Evolutionary conservation across 2,329 filamentous ascomycete species (phyloP).

Genomic region (Blastomyces percursus): DNA sequence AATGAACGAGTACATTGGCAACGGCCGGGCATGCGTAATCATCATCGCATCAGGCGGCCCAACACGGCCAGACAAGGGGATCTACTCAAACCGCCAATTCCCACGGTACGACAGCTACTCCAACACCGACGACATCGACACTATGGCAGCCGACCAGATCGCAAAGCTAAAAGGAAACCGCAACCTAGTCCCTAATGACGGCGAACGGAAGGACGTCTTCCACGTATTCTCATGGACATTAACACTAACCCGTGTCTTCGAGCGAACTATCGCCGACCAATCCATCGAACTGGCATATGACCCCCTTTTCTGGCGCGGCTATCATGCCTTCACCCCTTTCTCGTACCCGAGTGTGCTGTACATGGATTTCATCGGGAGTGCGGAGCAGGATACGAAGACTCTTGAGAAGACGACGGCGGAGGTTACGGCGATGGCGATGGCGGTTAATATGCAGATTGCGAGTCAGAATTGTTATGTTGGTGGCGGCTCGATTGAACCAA

Average conservation of each 20-base stretch:
- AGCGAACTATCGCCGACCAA: constrained; percentile 7
- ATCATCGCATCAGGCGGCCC: constrained; percentile 23
- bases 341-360: constrained; percentile 13
- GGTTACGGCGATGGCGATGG: constrained; percentile 11
- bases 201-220: constrained; percentile 9
- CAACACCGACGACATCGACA: constrained; percentile 23
- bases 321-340: constrained; percentile 7
- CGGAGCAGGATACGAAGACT: background rate
- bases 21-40: constrained; percentile 26
- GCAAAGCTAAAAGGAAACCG: constrained; percentile 21
- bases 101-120: constrained; percentile 24
- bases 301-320: constrained; percentile 9
- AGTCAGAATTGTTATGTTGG: constrained; percentile 11
- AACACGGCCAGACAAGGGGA: constrained; percentile 25
- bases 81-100: constrained; percentile 26
- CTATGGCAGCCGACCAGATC: constrained; percentile 30
- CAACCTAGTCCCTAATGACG: constrained; percentile 7
- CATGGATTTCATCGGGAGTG: constrained; percentile 12
- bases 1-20: constrained; percentile 29
- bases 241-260: constrained; percentile 7
- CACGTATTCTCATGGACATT: constrained; percentile 14
- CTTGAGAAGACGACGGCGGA: constrained; percentile 3
- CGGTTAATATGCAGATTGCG: constrained; percentile 11
- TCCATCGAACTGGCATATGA: constrained; percentile 8
- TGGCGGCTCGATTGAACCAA: constrained; percentile 1